These are phyloP conservation scores for Saitoella complicata DNA, from an alignment of 805 yeast genomes.

Conservation along the genomic window DNA sequence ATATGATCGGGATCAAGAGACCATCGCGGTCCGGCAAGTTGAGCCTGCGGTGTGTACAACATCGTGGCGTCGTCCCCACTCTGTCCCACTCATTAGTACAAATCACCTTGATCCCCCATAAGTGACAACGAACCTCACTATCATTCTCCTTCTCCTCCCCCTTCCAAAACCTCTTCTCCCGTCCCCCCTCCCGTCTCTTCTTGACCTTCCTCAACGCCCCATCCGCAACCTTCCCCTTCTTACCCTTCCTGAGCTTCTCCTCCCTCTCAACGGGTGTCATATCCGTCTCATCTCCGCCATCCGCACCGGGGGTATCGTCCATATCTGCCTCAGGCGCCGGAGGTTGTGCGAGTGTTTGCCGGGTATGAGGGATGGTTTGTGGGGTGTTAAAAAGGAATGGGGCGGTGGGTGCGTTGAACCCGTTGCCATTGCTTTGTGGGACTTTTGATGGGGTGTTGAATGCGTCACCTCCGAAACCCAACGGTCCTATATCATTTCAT, in stretches of 20 bases:
- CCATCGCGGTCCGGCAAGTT: background rate
- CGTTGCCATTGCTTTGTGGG: background rate
- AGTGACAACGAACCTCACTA: background rate
- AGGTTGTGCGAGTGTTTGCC: background rate
- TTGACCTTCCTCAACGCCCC: background rate
- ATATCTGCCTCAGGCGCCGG: background rate
- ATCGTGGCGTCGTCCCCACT: constrained; percentile 1
- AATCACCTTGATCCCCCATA: constrained; percentile 6
- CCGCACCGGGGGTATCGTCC: background rate
- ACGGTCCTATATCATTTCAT: background rate
- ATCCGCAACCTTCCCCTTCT: background rate
- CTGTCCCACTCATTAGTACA: too few species aligned
- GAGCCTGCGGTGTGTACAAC: constrained; percentile 4
- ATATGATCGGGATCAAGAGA: background rate
- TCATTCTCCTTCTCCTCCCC: background rate
- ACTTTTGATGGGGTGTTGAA: background rate
- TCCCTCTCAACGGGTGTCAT: background rate
- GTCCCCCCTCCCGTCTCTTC: background rate
- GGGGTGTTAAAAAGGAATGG: background rate
- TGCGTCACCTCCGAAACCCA: background rate
- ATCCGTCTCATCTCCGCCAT: background rate
- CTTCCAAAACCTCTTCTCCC: background rate
- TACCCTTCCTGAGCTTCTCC: background rate
- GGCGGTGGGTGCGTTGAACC: background rate
- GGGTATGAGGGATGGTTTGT: background rate